A percentile compares a stretch with the other conserved stretches of the same genome.
Evolutionary conservation across 805 yeast species (phyloP).

Genomic region (Millerozyma miso): DNA sequence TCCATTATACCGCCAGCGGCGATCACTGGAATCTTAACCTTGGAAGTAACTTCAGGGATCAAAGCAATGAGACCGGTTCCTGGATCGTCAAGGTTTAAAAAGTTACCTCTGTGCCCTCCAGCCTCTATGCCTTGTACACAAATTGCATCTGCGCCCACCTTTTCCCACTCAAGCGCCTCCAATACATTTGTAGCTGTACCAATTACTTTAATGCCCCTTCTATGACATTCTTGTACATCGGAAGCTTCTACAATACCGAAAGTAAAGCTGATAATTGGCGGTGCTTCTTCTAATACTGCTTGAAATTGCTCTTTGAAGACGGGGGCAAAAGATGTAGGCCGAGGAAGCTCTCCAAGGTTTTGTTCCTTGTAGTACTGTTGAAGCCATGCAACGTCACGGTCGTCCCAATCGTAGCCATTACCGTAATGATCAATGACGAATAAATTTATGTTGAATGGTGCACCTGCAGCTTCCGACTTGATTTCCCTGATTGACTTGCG

Average conservation of each 20-base stretch:
- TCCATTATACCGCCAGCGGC: slow-evolving; percentile 54
- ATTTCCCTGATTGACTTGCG: slow-evolving; percentile 11
- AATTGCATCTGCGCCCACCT: slow-evolving; percentile 43
- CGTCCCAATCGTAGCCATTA: neutral
- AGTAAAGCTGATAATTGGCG: slow-evolving; percentile 49
- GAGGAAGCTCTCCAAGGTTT: slow-evolving; percentile 21
- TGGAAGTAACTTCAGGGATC: slow-evolving; percentile 16
- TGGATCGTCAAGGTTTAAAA: slow-evolving; percentile 17
- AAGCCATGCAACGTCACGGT: slow-evolving; percentile 8
- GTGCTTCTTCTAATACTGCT: slow-evolving; percentile 23
- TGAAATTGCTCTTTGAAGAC: slow-evolving; percentile 6
- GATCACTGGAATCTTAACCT: slow-evolving; percentile 18
- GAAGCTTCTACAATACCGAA: slow-evolving; percentile 42
- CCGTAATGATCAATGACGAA: slow-evolving; percentile 37
- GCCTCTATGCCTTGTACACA: slow-evolving; percentile 59
- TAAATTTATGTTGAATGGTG: slow-evolving; percentile 42
- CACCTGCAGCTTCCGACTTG: slow-evolving; percentile 8
- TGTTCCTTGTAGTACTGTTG: slow-evolving; percentile 25
- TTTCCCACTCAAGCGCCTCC: slow-evolving; percentile 34
- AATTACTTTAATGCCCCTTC: slow-evolving; percentile 37
- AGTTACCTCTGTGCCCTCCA: slow-evolving; percentile 62
- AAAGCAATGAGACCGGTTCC: slow-evolving; percentile 31
- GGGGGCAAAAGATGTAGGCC: slow-evolving; percentile 8
- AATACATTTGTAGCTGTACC: slow-evolving; percentile 44
- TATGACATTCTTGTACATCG: slow-evolving; percentile 30